Evolutionary conservation across 106 monocot species (phyloP).

Genomic region (Ottelia alismoides): DNA sequence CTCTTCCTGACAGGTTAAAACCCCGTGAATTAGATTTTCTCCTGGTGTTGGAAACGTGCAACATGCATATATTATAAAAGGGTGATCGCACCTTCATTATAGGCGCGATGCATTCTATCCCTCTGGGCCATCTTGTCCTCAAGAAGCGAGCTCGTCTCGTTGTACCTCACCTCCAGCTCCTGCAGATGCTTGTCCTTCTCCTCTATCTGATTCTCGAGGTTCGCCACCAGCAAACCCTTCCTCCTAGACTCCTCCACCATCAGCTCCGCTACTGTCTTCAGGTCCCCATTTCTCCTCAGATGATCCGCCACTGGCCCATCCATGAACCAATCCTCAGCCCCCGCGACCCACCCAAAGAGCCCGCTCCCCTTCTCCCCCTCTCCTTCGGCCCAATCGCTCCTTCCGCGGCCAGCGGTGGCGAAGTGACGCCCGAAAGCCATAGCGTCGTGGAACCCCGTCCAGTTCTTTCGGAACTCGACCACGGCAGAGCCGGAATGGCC

Average conservation of each 20-base stretch:
- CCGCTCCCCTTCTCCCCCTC: not conserved
- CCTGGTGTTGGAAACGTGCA: no score
- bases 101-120: slow-evolving; percentile 9
- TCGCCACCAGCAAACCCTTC: slow-evolving; percentile 1
- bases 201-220: slow-evolving; percentile 30
- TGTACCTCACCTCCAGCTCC: slow-evolving; percentile 30
- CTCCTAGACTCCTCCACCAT: not conserved
- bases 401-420: slow-evolving; percentile 23
- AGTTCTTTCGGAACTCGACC: slow-evolving; percentile 59
- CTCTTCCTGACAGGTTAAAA: no score
- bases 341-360: slow-evolving; percentile 6
- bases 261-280: slow-evolving; percentile 2
- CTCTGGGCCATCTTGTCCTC: slow-evolving; percentile 33
- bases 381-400: slow-evolving; percentile 22
- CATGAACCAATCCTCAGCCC: not conserved
- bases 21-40: no score
- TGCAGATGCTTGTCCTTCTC: slow-evolving; percentile 19
- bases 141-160: slow-evolving; percentile 10
- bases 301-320: slow-evolving; percentile 1
- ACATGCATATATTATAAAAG: not conserved
- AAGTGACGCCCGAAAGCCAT: slow-evolving; percentile 60
- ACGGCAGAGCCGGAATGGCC: slow-evolving; percentile 58
- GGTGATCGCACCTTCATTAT: slow-evolving; percentile 35
- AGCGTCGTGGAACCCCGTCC: slow-evolving; percentile 63
- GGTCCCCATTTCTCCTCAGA: slow-evolving; percentile 9